Percentiles rank a stretch among this genome's conserved stretches.
Conservation (phyloP, 208 protist species). For the Leishmania lainsoni region DNA sequence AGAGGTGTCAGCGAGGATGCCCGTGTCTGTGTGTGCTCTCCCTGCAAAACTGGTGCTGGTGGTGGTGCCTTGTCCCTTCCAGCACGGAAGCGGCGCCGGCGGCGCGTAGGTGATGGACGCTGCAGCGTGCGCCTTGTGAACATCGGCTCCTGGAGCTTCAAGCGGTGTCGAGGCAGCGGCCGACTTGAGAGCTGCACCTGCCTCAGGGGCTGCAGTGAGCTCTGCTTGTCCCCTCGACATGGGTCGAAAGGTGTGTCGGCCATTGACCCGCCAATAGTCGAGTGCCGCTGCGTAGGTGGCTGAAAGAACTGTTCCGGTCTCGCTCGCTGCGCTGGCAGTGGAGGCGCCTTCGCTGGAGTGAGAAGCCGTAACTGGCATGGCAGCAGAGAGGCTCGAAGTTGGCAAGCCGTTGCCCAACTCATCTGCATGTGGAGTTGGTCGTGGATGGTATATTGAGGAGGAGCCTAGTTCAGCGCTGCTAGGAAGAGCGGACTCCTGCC, state of each 20-base stretch:
- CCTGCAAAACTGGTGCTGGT: neutral
- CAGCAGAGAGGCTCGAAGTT: neutral
- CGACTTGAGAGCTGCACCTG: neutral
- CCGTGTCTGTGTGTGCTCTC: neutral
- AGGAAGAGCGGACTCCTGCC: neutral
- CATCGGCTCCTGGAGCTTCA: neutral
- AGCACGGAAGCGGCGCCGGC: neutral
- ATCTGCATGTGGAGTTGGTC: neutral
- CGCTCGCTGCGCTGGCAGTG: neutral
- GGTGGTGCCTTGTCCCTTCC: neutral
- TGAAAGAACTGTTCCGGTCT: slow-evolving; percentile 1
- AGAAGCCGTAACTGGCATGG: neutral
- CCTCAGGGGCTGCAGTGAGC: neutral
- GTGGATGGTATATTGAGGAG: neutral
- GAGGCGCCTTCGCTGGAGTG: neutral
- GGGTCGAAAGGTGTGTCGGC: neutral
- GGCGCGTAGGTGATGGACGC: neutral
- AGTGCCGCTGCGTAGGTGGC: slow-evolving; percentile 16
- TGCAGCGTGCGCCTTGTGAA: neutral
- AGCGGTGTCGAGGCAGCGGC: neutral
- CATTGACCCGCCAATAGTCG: slow-evolving; percentile 12
- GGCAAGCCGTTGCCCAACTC: neutral
- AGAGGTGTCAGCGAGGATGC: slow-evolving; percentile 9
- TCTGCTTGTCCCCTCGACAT: neutral
- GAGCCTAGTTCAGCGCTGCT: neutral